These are phyloP conservation scores for Aspergillus biplanus DNA, from an alignment of 495 filamentous ascomycete species.

Conservation along the genomic window DNA sequence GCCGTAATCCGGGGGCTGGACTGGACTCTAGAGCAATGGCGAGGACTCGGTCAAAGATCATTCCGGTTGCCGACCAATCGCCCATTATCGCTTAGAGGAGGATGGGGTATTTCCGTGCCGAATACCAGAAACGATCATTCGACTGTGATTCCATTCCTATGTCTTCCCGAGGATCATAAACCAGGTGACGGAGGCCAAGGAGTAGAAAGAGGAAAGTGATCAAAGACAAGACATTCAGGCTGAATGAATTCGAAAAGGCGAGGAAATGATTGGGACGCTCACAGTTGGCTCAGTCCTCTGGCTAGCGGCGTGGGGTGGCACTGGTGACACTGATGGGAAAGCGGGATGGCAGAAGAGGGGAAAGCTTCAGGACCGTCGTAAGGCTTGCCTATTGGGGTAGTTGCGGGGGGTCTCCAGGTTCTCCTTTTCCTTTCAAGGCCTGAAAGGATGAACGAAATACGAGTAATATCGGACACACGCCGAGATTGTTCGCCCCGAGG, in stretches of 20 bases:
- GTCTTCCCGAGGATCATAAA: not conserved
- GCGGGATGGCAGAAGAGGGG: not conserved
- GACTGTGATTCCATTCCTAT: not conserved
- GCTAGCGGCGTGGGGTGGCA: not conserved
- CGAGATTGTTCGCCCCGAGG: not conserved
- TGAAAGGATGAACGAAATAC: not conserved
- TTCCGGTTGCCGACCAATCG: not conserved
- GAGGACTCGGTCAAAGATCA: slow-evolving; percentile 10
- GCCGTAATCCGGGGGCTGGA: slow-evolving; percentile 13
- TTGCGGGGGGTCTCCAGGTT: slow-evolving; percentile 1
- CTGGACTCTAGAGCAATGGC: not conserved
- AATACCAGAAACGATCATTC: not conserved
- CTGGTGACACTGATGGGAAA: not conserved
- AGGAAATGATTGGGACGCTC: not conserved
- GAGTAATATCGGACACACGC: slow-evolving; percentile 7
- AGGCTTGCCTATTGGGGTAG: slow-evolving; percentile 9
- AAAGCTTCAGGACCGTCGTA: not conserved
- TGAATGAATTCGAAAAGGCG: not conserved
- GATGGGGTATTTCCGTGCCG: not conserved
- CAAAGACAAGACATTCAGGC: not conserved
- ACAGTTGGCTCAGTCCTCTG: no score
- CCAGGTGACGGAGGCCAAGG: not conserved
- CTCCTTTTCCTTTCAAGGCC: not conserved
- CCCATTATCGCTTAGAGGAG: no score
- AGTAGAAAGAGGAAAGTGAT: not conserved